A percentile compares a stretch with the other conserved stretches of the same genome.
phyloP scores from a whole-genome alignment of 176 grass and related monocot genomes.

The Urochloa ruziziensis region DNA sequence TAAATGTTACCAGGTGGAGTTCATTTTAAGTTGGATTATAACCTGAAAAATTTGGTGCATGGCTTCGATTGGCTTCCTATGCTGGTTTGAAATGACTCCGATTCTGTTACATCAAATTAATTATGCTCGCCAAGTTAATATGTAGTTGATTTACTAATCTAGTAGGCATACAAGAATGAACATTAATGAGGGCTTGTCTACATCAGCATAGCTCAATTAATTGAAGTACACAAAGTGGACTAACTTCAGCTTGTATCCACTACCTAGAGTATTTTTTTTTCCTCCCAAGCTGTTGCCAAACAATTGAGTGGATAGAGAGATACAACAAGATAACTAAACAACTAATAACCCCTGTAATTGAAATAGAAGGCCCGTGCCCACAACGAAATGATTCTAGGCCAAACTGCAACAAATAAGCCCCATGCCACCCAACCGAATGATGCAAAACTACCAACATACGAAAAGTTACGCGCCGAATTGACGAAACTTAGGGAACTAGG shows the following conservation, averaged over 20 bases:
- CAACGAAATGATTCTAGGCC: neutral
- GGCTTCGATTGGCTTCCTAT: constrained; percentile 98
- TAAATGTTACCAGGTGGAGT: constrained; percentile 65
- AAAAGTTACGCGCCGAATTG: neutral
- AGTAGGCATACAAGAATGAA: constrained; percentile 44
- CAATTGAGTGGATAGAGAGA: neutral
- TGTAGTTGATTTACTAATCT: constrained; percentile 49
- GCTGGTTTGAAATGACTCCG: constrained; percentile 59
- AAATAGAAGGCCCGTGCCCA: neutral
- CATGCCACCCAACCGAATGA: neutral
- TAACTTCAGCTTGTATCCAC: constrained; percentile 13
- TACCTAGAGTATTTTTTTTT: neutral
- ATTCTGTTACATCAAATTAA: constrained; percentile 94
- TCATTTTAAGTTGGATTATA: constrained; percentile 77
- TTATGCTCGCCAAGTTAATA: constrained; percentile 56
- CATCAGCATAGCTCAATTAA: constrained; percentile 34
- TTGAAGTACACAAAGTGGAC: neutral
- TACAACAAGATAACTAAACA: neutral
- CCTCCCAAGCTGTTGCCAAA: neutral
- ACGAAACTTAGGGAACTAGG: neutral
- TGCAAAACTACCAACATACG: neutral
- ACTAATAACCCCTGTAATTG: neutral
- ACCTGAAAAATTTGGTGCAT: constrained; percentile 99
- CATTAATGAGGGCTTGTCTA: constrained; percentile 32
- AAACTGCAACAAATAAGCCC: neutral